phyloP scores from a whole-genome alignment of 2,329 filamentous ascomycete genomes.

The Endoconidiophora polonica region DNA sequence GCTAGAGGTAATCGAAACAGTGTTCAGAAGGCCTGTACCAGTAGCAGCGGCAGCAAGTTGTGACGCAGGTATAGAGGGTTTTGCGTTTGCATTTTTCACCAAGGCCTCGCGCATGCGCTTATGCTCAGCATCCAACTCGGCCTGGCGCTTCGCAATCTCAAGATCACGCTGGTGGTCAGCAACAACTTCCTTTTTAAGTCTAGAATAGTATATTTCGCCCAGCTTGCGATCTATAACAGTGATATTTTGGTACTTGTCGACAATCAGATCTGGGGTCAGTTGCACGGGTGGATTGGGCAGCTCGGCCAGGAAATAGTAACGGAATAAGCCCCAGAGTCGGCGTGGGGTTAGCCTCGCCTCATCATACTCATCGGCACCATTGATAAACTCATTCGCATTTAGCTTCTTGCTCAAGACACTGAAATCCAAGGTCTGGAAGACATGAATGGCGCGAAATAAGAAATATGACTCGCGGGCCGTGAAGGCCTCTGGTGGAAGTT shows the following conservation, averaged over 20 bases:
- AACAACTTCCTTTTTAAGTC: slow-evolving; percentile 11
- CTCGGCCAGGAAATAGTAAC: slow-evolving; percentile 61
- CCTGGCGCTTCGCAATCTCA: slow-evolving; percentile 5
- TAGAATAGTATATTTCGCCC: slow-evolving; percentile 11
- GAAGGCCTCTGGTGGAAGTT: slow-evolving; percentile 31
- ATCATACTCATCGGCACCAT: slow-evolving; percentile 55
- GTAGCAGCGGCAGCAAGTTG: slow-evolving; percentile 8
- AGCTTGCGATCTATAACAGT: slow-evolving; percentile 9
- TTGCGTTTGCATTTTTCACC: slow-evolving; percentile 1
- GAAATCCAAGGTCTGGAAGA: slow-evolving; percentile 50
- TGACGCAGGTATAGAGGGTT: background rate
- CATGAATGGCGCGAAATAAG: slow-evolving; percentile 67
- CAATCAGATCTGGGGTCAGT: slow-evolving; percentile 9
- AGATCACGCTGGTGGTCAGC: slow-evolving; percentile 9
- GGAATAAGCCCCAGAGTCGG: slow-evolving; percentile 62
- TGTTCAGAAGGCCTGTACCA: slow-evolving; percentile 4
- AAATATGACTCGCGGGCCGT: slow-evolving; percentile 75
- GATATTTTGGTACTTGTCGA: slow-evolving; percentile 9
- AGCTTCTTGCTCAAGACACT: slow-evolving; percentile 56
- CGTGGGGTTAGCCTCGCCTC: slow-evolving; percentile 57
- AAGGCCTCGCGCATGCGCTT: slow-evolving; percentile 7
- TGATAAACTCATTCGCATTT: slow-evolving; percentile 56
- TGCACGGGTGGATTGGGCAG: slow-evolving; percentile 18
- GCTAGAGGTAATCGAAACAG: slow-evolving; percentile 5
- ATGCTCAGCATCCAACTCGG: slow-evolving; percentile 8